phyloP scores from a whole-genome alignment of 257 asterid species.

The Solanum paucissectum region DNA sequence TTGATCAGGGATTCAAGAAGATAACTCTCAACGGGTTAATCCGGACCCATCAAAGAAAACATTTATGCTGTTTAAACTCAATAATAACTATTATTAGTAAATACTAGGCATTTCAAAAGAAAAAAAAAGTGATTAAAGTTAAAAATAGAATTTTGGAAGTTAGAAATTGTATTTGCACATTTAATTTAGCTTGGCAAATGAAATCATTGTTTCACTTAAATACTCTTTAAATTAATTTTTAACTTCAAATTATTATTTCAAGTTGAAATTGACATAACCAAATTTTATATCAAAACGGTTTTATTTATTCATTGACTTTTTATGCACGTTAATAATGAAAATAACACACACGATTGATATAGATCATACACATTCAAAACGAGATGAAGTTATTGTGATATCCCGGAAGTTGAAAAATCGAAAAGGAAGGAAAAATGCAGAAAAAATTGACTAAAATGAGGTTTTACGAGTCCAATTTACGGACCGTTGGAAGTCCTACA shows the following conservation, averaged over 20 bases:
- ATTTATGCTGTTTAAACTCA: neutral
- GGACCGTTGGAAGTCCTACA: fast-evolving
- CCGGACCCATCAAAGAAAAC: neutral
- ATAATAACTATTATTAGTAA: neutral
- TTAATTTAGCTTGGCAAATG: neutral
- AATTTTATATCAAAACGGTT: neutral
- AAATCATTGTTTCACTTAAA: no score
- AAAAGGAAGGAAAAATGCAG: no score
- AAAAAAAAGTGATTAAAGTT: neutral
- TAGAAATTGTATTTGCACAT: neutral
- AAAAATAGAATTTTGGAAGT: neutral
- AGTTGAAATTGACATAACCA: neutral
- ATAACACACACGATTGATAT: neutral
- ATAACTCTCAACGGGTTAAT: neutral
- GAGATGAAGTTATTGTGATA: no score
- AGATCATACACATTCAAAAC: neutral
- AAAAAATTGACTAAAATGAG: no score
- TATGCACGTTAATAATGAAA: neutral
- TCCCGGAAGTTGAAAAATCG: no score
- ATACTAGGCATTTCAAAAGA: neutral
- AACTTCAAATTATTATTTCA: neutral
- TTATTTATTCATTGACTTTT: no score
- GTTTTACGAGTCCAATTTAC: no score
- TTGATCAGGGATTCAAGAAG: neutral
- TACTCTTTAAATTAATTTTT: no score